Evolutionary conservation across 1,139 yeast species (phyloP).

Genomic region (Candida neerlandica): DNA sequence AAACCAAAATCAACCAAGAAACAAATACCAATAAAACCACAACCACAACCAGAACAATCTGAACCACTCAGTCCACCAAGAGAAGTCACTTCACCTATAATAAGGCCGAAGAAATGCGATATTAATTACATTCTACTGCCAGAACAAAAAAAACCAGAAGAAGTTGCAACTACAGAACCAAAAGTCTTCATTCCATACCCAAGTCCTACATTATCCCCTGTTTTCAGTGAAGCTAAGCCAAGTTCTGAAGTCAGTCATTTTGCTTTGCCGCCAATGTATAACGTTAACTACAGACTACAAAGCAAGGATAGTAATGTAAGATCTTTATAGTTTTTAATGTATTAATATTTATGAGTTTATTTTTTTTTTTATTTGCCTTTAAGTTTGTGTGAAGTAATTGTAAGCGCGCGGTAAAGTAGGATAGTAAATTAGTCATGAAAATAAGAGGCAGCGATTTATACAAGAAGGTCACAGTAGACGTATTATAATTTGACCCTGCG

Average conservation of each 20-base stretch:
- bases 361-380: background rate
- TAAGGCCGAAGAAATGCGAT: slow-evolving; percentile 18
- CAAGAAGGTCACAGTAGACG: background rate
- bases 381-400: too few relatives aligned
- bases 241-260: slow-evolving; percentile 19
- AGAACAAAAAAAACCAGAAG: slow-evolving; percentile 3
- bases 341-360: background rate
- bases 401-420: background rate
- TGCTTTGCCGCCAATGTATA: slow-evolving; percentile 21
- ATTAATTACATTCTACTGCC: slow-evolving; percentile 15
- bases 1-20: slow-evolving; percentile 3
- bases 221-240: slow-evolving; percentile 14
- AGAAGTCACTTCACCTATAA: slow-evolving; percentile 8
- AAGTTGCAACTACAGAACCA: slow-evolving; percentile 2
- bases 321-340: slow-evolving; percentile 1
- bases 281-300: slow-evolving; percentile 15
- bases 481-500: too few relatives aligned
- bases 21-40: background rate
- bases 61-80: background rate
- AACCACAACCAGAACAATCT: background rate
- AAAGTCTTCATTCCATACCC: slow-evolving; percentile 21
- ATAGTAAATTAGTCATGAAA: background rate
- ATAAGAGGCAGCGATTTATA: background rate
- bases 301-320: slow-evolving; percentile 20
- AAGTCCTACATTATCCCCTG: slow-evolving; percentile 27